Evolutionary conservation across 805 yeast genomes (phyloP).

Genomic region (Saccharomyces paradoxus): DNA sequence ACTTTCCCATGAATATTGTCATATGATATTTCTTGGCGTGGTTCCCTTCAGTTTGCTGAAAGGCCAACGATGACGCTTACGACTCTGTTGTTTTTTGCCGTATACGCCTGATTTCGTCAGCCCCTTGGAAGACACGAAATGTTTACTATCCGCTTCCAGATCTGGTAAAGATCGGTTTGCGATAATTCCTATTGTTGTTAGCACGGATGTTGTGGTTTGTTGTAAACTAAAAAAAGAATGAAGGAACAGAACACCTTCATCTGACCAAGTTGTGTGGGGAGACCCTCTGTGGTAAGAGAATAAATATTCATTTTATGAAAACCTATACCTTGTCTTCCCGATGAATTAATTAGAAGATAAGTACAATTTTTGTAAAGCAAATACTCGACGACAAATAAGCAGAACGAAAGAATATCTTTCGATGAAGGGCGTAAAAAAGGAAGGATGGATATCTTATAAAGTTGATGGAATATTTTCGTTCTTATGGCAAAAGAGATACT

Average conservation of each 20-base stretch:
- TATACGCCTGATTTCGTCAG: background rate
- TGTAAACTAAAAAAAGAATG: background rate
- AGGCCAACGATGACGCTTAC: background rate
- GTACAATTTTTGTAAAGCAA: background rate
- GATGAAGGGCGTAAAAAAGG: constrained; percentile 12
- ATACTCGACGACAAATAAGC: background rate
- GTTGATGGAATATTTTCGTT: constrained; percentile 83
- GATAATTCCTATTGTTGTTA: background rate
- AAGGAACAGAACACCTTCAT: background rate
- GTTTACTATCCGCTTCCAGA: background rate
- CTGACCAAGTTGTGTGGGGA: background rate
- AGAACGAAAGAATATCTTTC: background rate
- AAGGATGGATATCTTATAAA: constrained; percentile 81
- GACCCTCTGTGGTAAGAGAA: background rate
- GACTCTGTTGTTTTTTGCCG: background rate
- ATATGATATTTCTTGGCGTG: background rate
- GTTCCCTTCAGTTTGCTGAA: background rate
- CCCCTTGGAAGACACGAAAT: background rate
- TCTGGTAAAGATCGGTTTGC: background rate
- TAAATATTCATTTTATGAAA: background rate
- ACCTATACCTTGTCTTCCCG: background rate
- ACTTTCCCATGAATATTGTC: background rate
- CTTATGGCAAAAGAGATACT: constrained; percentile 80
- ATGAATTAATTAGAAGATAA: background rate
- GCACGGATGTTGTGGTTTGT: background rate